Evolutionary conservation across 257 asterid genomes (phyloP).

Genomic region (Solanum pimpinellifolium): DNA sequence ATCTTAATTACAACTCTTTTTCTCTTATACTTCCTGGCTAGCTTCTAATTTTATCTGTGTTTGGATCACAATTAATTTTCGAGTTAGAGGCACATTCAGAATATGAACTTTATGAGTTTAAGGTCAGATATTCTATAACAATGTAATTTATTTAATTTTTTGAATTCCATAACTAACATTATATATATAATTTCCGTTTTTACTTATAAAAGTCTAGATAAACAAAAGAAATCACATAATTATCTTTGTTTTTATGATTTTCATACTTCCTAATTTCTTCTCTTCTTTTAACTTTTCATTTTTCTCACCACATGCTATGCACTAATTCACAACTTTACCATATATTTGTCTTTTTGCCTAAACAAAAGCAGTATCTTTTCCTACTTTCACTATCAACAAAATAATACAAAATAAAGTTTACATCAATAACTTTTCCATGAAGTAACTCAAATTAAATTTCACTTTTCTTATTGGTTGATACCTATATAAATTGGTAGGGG

Average conservation of each 20-base stretch:
- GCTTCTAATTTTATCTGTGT: not conserved
- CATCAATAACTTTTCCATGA: not conserved
- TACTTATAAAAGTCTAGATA: not conserved
- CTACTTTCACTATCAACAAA: not conserved
- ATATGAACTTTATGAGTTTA: not conserved
- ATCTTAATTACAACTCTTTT: not conserved
- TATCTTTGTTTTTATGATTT: not conserved
- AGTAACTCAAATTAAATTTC: not conserved
- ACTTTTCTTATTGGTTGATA: not conserved
- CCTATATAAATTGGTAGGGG: not conserved
- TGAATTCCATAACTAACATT: not conserved
- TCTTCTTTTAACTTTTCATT: not conserved
- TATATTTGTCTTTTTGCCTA: not conserved
- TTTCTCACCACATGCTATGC: not conserved
- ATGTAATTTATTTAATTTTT: not conserved
- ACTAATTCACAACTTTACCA: not conserved
- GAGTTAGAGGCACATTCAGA: rapidly evolving
- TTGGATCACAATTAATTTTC: not conserved
- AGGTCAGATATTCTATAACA: not conserved
- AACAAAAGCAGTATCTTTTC: not conserved
- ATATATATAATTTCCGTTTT: rapidly evolving
- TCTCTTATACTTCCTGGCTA: not conserved
- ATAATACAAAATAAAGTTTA: not conserved
- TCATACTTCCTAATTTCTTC: not conserved
- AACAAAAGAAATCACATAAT: rapidly evolving